Percentiles rank a stretch among this genome's conserved stretches.
Evolutionary conservation across 768 basidiomycete species (phyloP).

Genomic region (Trametes elegans): DNA sequence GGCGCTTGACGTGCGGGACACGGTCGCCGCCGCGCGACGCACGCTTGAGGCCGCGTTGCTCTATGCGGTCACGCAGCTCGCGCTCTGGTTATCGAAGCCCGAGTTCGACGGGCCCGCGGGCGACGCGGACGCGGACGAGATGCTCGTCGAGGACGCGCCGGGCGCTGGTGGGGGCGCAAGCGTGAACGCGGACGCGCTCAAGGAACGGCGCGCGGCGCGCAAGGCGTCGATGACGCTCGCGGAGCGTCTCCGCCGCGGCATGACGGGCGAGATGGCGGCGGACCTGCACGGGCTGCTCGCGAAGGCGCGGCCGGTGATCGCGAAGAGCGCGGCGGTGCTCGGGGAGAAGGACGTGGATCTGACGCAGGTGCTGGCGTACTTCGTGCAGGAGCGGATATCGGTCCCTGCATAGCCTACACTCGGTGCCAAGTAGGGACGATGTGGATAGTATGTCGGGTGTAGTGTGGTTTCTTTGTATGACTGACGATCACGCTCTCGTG

Average conservation of each 20-base stretch:
- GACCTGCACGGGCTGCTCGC: constrained; percentile 67
- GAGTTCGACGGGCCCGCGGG: constrained; percentile 50
- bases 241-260: constrained; percentile 66
- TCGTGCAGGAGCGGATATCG: constrained; percentile 60
- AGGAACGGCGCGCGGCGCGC: constrained; percentile 44
- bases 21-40: constrained; percentile 53
- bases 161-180: neutral
- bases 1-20: constrained; percentile 51
- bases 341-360: constrained; percentile 49
- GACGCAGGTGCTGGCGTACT: constrained; percentile 56
- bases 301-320: constrained; percentile 62
- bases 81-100: constrained; percentile 73
- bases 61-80: constrained; percentile 75
- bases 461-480: neutral
- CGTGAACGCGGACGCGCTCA: constrained; percentile 13
- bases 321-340: constrained; percentile 52
- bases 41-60: constrained; percentile 67
- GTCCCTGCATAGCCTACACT: constrained; percentile 17
- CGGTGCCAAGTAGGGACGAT: neutral
- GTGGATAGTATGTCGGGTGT: neutral
- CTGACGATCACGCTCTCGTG: neutral
- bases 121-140: constrained; percentile 47
- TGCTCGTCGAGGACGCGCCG: constrained; percentile 18
- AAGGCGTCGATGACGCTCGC: constrained; percentile 51
- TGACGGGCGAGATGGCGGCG: constrained; percentile 77